These are phyloP conservation scores for Collybiopsis luxurians DNA, from an alignment of 768 basidiomycete genomes.

Conservation along the genomic window DNA sequence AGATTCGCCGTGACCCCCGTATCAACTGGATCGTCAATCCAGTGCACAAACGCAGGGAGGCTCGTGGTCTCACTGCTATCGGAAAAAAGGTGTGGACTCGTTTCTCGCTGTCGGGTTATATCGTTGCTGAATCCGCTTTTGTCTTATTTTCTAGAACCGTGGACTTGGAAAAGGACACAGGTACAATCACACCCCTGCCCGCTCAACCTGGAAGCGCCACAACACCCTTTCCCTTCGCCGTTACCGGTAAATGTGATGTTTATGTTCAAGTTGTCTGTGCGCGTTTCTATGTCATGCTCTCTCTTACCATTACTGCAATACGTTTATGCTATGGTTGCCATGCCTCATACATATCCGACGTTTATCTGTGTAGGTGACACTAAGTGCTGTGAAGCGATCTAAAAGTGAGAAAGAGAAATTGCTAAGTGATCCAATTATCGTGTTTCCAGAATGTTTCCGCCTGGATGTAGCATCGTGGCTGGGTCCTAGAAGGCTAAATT, in stretches of 20 bases:
- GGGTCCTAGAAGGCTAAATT: too few relatives aligned
- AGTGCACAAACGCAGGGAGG: conserved; percentile 98
- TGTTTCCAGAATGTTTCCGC: too few relatives aligned
- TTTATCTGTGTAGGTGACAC: too few relatives aligned
- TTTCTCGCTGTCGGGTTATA: too few relatives aligned
- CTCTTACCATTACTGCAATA: not conserved
- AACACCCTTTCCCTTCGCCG: conserved; percentile 93
- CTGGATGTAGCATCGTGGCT: too few relatives aligned
- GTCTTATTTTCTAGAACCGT: conserved; percentile 63
- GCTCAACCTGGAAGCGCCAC: conserved; percentile 96
- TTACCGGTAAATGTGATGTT: conserved; percentile 61
- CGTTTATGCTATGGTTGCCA: not conserved
- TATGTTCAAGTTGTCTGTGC: not conserved
- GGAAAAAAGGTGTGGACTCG: conserved; percentile 81
- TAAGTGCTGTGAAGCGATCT: too few relatives aligned
- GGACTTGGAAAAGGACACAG: conserved; percentile 95
- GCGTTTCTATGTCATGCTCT: not conserved
- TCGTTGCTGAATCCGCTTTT: not conserved
- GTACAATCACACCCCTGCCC: conserved; percentile 89
- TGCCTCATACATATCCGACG: not conserved
- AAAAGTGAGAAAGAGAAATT: too few relatives aligned
- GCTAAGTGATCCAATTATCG: too few relatives aligned
- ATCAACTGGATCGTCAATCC: conserved; percentile 99
- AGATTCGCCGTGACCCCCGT: conserved; percentile 93
- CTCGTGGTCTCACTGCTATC: conserved; percentile 93